phyloP scores from a whole-genome alignment of 1,139 yeast species.

The Protomyces inouyei region DNA sequence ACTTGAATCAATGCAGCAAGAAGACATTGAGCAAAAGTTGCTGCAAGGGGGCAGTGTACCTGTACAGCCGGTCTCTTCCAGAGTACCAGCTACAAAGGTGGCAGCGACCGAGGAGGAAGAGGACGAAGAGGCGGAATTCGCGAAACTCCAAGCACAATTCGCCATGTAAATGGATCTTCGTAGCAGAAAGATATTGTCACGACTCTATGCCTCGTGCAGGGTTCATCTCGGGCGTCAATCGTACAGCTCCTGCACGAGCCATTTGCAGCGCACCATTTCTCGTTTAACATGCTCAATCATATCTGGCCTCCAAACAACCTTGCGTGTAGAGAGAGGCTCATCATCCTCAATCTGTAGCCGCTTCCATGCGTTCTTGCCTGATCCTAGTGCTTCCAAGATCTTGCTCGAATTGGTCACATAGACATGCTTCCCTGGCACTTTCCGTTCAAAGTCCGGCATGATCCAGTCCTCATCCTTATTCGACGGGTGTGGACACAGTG shows the following conservation, averaged over 20 bases:
- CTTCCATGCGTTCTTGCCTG: conserved; percentile 9
- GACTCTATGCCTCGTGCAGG: not conserved
- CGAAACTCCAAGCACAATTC: conserved; percentile 21
- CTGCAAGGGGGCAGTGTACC: conserved; percentile 48
- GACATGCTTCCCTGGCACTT: not conserved
- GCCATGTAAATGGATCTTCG: conserved; percentile 7
- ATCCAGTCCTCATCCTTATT: conserved; percentile 11
- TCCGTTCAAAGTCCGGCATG: conserved; percentile 7
- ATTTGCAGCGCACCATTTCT: conserved; percentile 2
- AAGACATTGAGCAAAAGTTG: conserved; percentile 60
- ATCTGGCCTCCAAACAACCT: conserved; percentile 14
- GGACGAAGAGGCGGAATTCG: conserved; percentile 27
- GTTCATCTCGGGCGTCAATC: not conserved
- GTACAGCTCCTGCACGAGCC: not conserved
- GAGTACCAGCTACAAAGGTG: conserved; percentile 1
- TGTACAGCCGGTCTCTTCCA: conserved; percentile 17
- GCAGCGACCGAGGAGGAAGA: conserved; percentile 19
- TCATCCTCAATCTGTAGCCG: not conserved
- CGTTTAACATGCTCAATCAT: conserved; percentile 12
- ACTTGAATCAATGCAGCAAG: conserved; percentile 80
- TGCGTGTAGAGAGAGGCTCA: not conserved
- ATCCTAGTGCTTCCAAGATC: not conserved
- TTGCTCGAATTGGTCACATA: conserved; percentile 2
- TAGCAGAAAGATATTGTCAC: too few species aligned
- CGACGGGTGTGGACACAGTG: conserved; percentile 1